Base-by-base conservation (phyloP, 1,284 basidiomycete genomes). In the Ustilago bromivora region DNA sequence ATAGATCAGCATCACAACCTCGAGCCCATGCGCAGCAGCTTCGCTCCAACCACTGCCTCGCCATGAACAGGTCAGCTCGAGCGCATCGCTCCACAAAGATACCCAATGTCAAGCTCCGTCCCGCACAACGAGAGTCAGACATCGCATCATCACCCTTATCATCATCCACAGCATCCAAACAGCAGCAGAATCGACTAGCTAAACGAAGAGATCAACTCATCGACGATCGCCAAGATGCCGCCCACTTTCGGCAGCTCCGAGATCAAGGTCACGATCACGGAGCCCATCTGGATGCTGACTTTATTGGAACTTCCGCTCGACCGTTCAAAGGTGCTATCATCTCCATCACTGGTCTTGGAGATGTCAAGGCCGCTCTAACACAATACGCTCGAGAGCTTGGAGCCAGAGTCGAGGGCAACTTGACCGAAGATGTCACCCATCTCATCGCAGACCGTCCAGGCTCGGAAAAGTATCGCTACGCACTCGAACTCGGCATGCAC, bases 381-480 rank as follows among this genome's bases (percentile, higher is more conserved):
- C 91, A 91, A 68, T 89, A 91, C 80, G 93, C 92, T 2, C 85
- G 90, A 34, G 91, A 93, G 81, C 90, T 94, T 9, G 94, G 93
- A 15, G 93, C 92, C 15, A 87, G 88, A 32, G 88, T 90, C 51
- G 88, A 89, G 10, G 89, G 87, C 23, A 91, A 92, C 63, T 91
- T 95, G 62, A 94, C 92, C 0, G 92, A 93, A 83, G 89, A 89
- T 58, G 92, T 93, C 34, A 94, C 93, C 0, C 93, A 95, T 86
- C 89, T 95, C 41, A 88, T 95, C 53, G 92, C 93, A 1, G 88
- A 87, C 34, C 87, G 87, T 17, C 90, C 92, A 71, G 92, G 92
- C 7, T 91, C 92, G 31, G 89, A 91, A n/a, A 95, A 95, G 84
- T 94, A 94, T 82, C 80, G 93, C 91, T 93, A 92, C 76, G 93